These are phyloP conservation scores for Heliamphora exappendiculata DNA, from an alignment of 148 eudicot genomes.

Conservation along the genomic window DNA sequence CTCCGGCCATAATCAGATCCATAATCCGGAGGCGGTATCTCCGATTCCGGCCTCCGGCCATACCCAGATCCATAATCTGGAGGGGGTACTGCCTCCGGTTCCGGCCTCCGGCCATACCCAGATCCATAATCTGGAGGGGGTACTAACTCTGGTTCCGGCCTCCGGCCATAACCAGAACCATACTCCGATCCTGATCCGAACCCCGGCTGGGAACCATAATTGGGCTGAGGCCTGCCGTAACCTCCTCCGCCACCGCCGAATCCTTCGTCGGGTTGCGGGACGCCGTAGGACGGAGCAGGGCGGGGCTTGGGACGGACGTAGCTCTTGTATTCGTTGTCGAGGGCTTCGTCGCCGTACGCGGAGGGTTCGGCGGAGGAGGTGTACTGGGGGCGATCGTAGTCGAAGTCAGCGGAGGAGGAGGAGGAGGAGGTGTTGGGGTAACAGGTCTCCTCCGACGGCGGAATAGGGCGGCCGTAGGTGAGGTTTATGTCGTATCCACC, in stretches of 20 bases:
- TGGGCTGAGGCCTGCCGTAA: conserved; percentile 13
- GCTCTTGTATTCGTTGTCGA: conserved; percentile 73
- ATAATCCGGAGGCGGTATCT: conserved; percentile 6
- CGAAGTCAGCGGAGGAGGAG: conserved; percentile 31
- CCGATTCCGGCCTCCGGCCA: conserved; percentile 22
- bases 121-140: conserved; percentile 16
- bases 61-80: conserved; percentile 23
- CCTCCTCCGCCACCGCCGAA: not conserved
- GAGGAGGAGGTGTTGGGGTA: conserved; percentile 59
- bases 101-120: conserved; percentile 13
- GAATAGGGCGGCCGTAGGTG: conserved; percentile 76
- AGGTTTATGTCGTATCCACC: conserved; percentile 80
- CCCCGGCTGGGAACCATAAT: conserved; percentile 18
- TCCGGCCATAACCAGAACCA: conserved; percentile 17
- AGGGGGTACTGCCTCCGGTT: conserved; percentile 7
- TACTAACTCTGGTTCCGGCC: conserved; percentile 4
- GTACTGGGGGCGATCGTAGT: conserved; percentile 63
- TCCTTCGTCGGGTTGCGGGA: not conserved
- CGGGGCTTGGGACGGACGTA: conserved; percentile 53
- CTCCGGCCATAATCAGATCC: conserved; percentile 30
- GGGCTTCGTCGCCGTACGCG: conserved; percentile 64
- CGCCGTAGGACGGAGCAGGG: conserved; percentile 18
- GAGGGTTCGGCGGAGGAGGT: conserved; percentile 58
- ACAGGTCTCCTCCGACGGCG: conserved; percentile 68
- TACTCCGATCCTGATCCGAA: conserved; percentile 12